Conservation (phyloP, 2,329 filamentous ascomycete genomes). For the Dactylellina sp. region DNA sequence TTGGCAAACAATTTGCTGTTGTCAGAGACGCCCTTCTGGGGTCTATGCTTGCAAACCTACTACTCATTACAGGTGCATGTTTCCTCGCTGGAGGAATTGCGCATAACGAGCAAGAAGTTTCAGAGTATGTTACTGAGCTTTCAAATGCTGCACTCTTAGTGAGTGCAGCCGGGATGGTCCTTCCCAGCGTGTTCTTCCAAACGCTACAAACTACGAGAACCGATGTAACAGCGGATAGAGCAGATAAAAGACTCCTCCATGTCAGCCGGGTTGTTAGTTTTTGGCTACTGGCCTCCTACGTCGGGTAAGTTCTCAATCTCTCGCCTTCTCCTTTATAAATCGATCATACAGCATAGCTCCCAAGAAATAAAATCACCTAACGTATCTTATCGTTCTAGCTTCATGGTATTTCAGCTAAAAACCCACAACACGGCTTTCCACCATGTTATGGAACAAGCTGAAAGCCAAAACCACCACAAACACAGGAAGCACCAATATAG, state of each 20-base stretch:
- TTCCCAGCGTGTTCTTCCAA: conserved; percentile 50
- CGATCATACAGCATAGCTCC: neutral
- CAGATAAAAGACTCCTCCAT: conserved; percentile 12
- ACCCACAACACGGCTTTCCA: conserved; percentile 36
- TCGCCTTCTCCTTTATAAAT: too few relatives aligned
- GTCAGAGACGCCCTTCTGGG: conserved; percentile 86
- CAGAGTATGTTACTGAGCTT: conserved; percentile 44
- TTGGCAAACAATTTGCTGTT: conserved; percentile 71
- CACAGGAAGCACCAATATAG: conserved; percentile 26
- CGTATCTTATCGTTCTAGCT: neutral
- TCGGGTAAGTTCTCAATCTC: conserved; percentile 5
- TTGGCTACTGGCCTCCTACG: conserved; percentile 11
- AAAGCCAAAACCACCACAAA: conserved; percentile 26
- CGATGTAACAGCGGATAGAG: conserved; percentile 1
- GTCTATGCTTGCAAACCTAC: conserved; percentile 82
- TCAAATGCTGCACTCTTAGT: conserved; percentile 44
- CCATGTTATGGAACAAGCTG: conserved; percentile 30
- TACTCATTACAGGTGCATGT: conserved; percentile 81
- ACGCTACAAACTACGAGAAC: conserved; percentile 2
- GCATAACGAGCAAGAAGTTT: conserved; percentile 43
- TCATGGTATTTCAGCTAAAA: conserved; percentile 37
- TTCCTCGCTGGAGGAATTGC: conserved; percentile 79
- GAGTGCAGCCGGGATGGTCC: conserved; percentile 35
- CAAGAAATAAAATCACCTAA: neutral
- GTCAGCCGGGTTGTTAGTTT: conserved; percentile 26